These are phyloP conservation scores for Panus rudis DNA, from an alignment of 768 basidiomycete genomes.

Conservation along the genomic window DNA sequence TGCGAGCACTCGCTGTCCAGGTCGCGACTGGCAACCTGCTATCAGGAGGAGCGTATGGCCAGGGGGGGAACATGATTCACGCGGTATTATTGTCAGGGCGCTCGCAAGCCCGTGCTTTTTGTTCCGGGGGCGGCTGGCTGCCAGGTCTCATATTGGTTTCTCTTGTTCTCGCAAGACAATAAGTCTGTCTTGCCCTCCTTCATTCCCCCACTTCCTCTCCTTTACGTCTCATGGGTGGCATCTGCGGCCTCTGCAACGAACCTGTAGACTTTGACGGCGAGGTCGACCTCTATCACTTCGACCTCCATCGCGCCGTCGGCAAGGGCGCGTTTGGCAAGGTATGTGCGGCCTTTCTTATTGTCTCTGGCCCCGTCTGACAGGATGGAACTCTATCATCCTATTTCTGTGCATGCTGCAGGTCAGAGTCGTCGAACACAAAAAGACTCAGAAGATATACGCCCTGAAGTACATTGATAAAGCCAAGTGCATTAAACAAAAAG, in stretches of 20 bases:
- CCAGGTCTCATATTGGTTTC: slow-evolving; percentile 17
- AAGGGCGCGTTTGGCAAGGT: slow-evolving; percentile 99
- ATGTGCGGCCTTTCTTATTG: slow-evolving; percentile 14
- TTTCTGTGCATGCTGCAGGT: slow-evolving; percentile 45
- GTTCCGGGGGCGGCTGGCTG: too few species aligned
- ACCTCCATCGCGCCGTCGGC: slow-evolving; percentile 90
- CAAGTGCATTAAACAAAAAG: slow-evolving; percentile 84
- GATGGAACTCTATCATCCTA: slow-evolving; percentile 1
- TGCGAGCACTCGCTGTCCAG: too few species aligned
- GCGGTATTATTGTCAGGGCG: too few species aligned
- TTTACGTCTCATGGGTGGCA: slow-evolving; percentile 19
- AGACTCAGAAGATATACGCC: slow-evolving; percentile 85
- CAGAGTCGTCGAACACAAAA: slow-evolving; percentile 94
- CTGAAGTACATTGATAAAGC: slow-evolving; percentile 98
- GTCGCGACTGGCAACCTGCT: too few species aligned
- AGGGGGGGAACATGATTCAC: too few species aligned
- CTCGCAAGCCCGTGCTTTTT: too few species aligned
- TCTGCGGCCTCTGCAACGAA: slow-evolving; percentile 29
- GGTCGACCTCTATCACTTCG: slow-evolving; percentile 91
- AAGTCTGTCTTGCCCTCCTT: slow-evolving; percentile 11
- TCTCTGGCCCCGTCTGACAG: background rate
- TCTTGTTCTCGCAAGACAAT: slow-evolving; percentile 20
- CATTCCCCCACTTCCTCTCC: slow-evolving; percentile 9
- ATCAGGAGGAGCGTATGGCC: too few species aligned
- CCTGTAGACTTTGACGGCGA: slow-evolving; percentile 53